These are phyloP conservation scores for Talaromyces pinophilus DNA, from an alignment of 2,329 filamentous ascomycete species.

Conservation along the genomic window DNA sequence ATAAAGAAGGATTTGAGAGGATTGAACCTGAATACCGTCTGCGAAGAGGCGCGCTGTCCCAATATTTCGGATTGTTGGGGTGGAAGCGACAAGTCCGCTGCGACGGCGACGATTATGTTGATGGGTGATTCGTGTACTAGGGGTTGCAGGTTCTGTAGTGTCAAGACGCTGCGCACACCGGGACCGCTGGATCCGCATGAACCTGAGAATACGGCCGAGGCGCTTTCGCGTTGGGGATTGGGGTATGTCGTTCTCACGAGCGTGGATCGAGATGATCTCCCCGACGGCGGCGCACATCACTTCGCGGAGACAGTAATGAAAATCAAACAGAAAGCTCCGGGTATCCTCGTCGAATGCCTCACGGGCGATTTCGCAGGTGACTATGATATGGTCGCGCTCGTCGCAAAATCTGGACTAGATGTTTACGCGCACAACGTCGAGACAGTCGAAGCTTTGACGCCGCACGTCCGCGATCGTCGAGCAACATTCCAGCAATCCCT, in stretches of 20 bases:
- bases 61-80: conserved; percentile 99
- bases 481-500: conserved; percentile 88
- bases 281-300: conserved; percentile 83
- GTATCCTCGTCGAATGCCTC: conserved; percentile 49
- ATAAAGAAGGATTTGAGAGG: conserved; percentile 93
- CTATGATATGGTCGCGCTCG: conserved; percentile 78
- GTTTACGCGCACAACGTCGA: conserved; percentile 98
- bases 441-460: conserved; percentile 87
- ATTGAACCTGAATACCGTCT: conserved; percentile 89
- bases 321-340: conserved; percentile 74
- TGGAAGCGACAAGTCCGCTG: conserved; percentile 79
- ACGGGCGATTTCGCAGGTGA: conserved; percentile 85
- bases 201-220: conserved; percentile 94
- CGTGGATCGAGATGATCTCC: conserved; percentile 90
- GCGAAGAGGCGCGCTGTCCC: conserved; percentile 94
- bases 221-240: conserved; percentile 85
- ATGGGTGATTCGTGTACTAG: conserved; percentile 99
- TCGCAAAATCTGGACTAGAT: conserved; percentile 85
- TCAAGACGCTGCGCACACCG: conserved; percentile 78
- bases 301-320: conserved; percentile 92
- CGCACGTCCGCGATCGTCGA: conserved; percentile 83
- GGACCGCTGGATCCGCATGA: conserved; percentile 91
- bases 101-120: conserved; percentile 97
- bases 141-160: conserved; percentile 94
- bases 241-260: conserved; percentile 94